Conservation (phyloP, 2,329 filamentous ascomycete species). For the Meredithiella fracta region DNA sequence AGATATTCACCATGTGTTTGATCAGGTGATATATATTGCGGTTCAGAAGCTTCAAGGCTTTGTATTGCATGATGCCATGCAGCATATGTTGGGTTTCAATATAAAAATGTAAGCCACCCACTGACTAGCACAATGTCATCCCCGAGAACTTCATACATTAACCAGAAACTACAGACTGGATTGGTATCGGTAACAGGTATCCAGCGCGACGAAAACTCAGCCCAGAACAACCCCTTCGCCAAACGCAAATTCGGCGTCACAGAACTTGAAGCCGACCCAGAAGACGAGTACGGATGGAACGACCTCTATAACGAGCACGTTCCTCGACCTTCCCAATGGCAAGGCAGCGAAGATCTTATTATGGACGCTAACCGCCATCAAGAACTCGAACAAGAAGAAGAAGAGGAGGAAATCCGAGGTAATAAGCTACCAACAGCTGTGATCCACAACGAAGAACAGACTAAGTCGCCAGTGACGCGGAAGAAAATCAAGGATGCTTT, state of each 20-base stretch:
- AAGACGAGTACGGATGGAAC: constrained; percentile 57
- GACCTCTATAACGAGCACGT: constrained; percentile 46
- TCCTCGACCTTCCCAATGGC: constrained; percentile 47
- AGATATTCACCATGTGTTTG: constrained; percentile 2
- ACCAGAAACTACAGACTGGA: constrained; percentile 3
- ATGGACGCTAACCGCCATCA: constrained; percentile 29
- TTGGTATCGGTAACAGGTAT: constrained; percentile 16
- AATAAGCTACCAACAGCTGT: constrained; percentile 14
- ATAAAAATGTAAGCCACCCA: constrained; percentile 28
- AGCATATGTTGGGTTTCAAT: constrained; percentile 32
- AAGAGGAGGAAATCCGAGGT: constrained; percentile 13
- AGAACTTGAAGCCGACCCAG: constrained; percentile 37
- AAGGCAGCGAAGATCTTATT: constrained; percentile 48
- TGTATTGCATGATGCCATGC: constrained; percentile 24
- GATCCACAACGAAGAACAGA: constrained; percentile 11
- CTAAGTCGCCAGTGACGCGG: not conserved
- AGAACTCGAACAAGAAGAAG: constrained; percentile 16
- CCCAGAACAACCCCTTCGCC: constrained; percentile 13
- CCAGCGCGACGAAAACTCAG: constrained; percentile 4
- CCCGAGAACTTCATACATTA: not conserved
- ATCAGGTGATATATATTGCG: constrained; percentile 22
- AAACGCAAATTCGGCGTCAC: constrained; percentile 44
- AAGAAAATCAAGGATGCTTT: not conserved
- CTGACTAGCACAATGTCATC: not conserved
- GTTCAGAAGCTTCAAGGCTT: constrained; percentile 49